Evolutionary conservation across 2,329 filamentous ascomycete species (phyloP), one percentile per base, ranked within the genome.

Genomic region (Apiospora koreana): DNA sequence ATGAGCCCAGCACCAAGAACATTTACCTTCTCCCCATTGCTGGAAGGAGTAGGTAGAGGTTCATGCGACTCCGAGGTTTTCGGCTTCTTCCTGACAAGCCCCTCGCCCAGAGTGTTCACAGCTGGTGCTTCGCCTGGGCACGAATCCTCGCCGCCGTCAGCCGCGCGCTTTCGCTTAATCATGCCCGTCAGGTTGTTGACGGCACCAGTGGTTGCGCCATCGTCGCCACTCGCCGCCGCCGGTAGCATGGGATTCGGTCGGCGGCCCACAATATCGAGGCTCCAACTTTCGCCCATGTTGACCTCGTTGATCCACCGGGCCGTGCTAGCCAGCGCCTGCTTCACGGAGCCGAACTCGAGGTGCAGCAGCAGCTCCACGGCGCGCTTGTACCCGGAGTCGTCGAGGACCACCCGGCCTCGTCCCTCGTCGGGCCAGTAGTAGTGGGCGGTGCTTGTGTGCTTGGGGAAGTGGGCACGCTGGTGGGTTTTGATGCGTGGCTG

Each of bases 291-390:
- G 0, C 86, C 86, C 70, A 85, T 82, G 21, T 86, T 87, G 1
- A 92, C 89, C 76, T 95, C 92, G 18, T 86, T 86, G 58, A 90
- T 85, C 93, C 93, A 96, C 68, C 92, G 88, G 68, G 80, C 82
- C 2, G 93, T 93, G 76, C 92, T 94, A 42, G 85, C 84, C 1
- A 82, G 83, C 0, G 92, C 90, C 65, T 91, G 87, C 14, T 88
- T 87, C 3, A 90, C 80, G 10, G 87, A 91, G 1, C 89, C 85
- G 79, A 96, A 96, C 78, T 94, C 92, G 0, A 94, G 87, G 70
- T 92, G 89, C 6, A 95, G 85, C 0, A 96, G 83, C 12, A 94
- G 81, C 74, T 94, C 92, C 25, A 89, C 85, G 10, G 90, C 88
- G 14, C 92, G 88, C 72, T 90, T 89, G 80, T 94, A 94, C 66